A percentile compares a stretch with the other conserved stretches of the same genome.
Conservation (phyloP, 2,329 filamentous ascomycete genomes). For the Diaporthe sp. region DNA sequence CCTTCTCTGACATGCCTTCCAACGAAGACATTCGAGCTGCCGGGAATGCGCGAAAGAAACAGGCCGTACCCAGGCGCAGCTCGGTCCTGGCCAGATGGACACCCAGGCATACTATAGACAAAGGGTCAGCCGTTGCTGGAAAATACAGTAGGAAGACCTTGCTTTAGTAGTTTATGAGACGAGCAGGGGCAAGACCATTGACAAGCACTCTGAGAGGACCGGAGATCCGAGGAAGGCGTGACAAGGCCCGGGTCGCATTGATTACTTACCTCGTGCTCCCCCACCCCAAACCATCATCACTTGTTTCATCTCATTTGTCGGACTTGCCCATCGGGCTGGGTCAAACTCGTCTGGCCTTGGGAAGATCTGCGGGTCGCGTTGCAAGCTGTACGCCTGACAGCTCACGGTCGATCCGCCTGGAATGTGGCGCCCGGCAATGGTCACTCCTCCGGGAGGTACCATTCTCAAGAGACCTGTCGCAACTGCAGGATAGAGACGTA, state of each 20-base stretch:
- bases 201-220: background rate
- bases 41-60: conserved; percentile 59
- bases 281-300: conserved; percentile 48
- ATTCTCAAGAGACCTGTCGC: conserved; percentile 56
- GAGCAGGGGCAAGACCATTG: background rate
- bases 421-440: conserved; percentile 55
- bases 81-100: conserved; percentile 68
- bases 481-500: conserved; percentile 59
- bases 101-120: conserved; percentile 60
- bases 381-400: conserved; percentile 61
- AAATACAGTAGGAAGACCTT: background rate
- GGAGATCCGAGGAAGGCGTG: background rate
- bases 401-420: conserved; percentile 56
- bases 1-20: conserved; percentile 48
- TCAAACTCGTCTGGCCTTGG: conserved; percentile 53
- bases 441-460: conserved; percentile 55
- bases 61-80: conserved; percentile 61
- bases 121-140: background rate
- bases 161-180: background rate
- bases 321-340: conserved; percentile 54
- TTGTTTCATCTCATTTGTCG: conserved; percentile 48
- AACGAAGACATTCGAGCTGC: conserved; percentile 46
- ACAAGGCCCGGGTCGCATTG: background rate
- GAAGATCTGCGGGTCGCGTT: conserved; percentile 58
- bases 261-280: conserved; percentile 46